A percentile compares a stretch with the other conserved stretches of the same genome.
phyloP scores from a whole-genome alignment of 306 rosid species.

The Urtica urens region DNA sequence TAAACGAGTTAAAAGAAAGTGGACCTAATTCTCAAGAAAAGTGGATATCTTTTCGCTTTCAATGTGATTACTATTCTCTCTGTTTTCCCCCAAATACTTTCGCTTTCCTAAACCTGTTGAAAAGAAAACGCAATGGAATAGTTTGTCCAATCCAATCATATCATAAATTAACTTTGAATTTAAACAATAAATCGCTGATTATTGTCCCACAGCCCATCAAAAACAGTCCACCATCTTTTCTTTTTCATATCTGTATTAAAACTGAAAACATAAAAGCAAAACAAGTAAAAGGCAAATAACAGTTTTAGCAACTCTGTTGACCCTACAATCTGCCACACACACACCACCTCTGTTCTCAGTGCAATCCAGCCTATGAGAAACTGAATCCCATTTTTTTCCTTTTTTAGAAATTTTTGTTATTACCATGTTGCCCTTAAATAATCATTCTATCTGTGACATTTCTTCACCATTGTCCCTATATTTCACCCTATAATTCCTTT shows the following conservation, averaged over 20 bases:
- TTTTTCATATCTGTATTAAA: too few relatives aligned
- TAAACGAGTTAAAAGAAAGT: not conserved
- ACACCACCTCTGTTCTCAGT: not conserved
- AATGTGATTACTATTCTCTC: constrained; percentile 25
- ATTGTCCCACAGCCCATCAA: not conserved
- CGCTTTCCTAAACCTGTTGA: not conserved
- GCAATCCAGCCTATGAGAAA: constrained; percentile 15
- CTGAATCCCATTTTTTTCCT: constrained; percentile 1
- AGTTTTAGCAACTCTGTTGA: constrained; percentile 17
- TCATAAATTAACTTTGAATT: constrained; percentile 5
- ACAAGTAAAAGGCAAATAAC: constrained; percentile 8
- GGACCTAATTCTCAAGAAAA: not conserved
- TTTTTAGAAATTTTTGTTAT: too few relatives aligned
- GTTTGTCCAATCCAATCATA: too few relatives aligned
- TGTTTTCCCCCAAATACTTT: not conserved
- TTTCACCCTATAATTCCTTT: too few relatives aligned
- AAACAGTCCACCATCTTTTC: not conserved
- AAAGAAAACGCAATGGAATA: constrained; percentile 10
- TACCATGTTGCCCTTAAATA: too few relatives aligned
- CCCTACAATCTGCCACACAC: constrained; percentile 14
- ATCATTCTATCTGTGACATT: not conserved
- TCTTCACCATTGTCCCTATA: not conserved
- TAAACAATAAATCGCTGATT: not conserved
- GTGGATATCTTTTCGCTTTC: constrained; percentile 21
- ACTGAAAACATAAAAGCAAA: not conserved